A percentile compares a stretch with the other conserved stretches of the same genome.
Conservation (phyloP, 768 basidiomycete genomes). For the Chiua virens region DNA sequence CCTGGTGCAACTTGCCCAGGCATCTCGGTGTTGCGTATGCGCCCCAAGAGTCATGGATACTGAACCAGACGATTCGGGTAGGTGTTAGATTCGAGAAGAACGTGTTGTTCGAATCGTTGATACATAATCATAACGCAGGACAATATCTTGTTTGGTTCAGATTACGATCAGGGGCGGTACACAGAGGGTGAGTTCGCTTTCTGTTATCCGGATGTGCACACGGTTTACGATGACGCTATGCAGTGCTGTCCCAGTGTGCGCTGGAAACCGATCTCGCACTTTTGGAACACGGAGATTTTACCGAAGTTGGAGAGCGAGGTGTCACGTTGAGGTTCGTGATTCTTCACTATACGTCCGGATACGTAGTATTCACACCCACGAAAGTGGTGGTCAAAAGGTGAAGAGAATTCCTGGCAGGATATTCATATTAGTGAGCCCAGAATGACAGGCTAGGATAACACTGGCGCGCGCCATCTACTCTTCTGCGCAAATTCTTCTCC, state of each 20-base stretch:
- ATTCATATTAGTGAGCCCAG: too few species aligned
- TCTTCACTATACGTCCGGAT: too few species aligned
- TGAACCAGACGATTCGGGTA: constrained; percentile 72
- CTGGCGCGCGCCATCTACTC: constrained; percentile 61
- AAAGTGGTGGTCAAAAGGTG: constrained; percentile 14
- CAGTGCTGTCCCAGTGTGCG: constrained; percentile 40
- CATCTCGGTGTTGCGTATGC: constrained; percentile 71
- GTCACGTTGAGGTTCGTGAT: constrained; percentile 45
- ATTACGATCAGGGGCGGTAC: constrained; percentile 5
- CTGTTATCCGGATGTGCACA: not conserved
- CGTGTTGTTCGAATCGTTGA: too few species aligned
- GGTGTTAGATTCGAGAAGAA: too few species aligned
- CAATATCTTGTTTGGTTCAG: constrained; percentile 10
- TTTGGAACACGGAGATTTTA: constrained; percentile 59
- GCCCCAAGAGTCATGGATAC: constrained; percentile 83
- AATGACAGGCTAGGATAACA: constrained; percentile 44
- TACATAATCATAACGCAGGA: not conserved
- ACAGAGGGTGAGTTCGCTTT: not conserved
- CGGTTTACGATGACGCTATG: not conserved
- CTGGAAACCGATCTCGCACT: constrained; percentile 43
- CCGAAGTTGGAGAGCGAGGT: constrained; percentile 73
- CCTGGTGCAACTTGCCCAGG: constrained; percentile 70
- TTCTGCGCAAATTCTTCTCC: constrained; percentile 56
- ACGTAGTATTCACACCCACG: too few species aligned
- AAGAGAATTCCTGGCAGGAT: not conserved